A percentile compares a stretch with the other conserved stretches of the same genome.
These are phyloP conservation scores for Ceratobasidium sp. DNA, from an alignment of 1,284 basidiomycete species.

Conservation along the genomic window DNA sequence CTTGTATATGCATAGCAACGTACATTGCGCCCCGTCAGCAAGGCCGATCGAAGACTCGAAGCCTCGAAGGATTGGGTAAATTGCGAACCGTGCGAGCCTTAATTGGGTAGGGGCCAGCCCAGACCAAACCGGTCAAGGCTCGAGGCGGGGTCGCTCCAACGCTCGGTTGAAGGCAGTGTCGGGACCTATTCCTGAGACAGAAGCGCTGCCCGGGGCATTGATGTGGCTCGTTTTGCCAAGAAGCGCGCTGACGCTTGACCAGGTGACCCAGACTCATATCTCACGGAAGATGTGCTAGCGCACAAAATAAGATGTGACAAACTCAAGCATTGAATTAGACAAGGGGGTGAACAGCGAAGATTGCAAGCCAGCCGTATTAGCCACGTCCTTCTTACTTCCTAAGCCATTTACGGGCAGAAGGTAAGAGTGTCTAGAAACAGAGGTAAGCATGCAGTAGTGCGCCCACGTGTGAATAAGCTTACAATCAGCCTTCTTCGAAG, in stretches of 20 bases:
- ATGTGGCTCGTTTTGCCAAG: constrained; percentile 9
- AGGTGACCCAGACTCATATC: constrained; percentile 16
- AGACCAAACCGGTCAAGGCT: not conserved
- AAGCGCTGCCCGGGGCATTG: constrained; percentile 1
- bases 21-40: not conserved
- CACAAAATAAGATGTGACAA: not conserved
- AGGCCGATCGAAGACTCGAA: not conserved
- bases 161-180: not conserved
- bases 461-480: constrained; percentile 13
- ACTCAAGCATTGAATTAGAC: constrained; percentile 34
- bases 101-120: not conserved
- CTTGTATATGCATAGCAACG: constrained; percentile 17
- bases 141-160: not conserved
- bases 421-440: constrained; percentile 46
- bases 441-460: constrained; percentile 43
- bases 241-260: not conserved
- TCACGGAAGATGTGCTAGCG: not conserved
- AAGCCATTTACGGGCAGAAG: constrained; percentile 48
- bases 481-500: constrained; percentile 43
- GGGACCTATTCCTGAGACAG: constrained; percentile 1
- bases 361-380: constrained; percentile 26
- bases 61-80: not conserved
- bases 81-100: not conserved
- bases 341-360: not conserved
- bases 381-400: not conserved